phyloP scores from a whole-genome alignment of 2,329 filamentous ascomycete genomes.

The Phyllosticta capitalensis region DNA sequence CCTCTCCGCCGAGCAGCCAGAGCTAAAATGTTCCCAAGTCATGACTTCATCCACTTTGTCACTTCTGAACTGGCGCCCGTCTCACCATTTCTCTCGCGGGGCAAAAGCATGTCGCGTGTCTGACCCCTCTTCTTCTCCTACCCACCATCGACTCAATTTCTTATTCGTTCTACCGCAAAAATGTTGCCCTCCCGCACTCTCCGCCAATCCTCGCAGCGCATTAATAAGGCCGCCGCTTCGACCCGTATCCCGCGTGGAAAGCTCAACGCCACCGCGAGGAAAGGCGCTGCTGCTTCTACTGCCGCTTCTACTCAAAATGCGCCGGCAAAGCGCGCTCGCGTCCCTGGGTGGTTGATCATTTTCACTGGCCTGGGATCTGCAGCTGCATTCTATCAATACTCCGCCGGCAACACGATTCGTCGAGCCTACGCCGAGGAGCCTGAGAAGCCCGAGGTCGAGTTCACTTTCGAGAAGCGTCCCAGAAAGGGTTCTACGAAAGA shows the following conservation, averaged over 20 bases:
- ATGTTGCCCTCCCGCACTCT: slow-evolving; percentile 10
- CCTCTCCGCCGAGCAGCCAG: neutral
- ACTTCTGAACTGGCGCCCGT: neutral
- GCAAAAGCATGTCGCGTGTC: neutral
- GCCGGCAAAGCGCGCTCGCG: neutral
- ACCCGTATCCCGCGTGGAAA: neutral
- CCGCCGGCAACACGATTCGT: slow-evolving; percentile 12
- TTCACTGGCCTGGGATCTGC: slow-evolving; percentile 34
- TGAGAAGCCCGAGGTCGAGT: slow-evolving; percentile 26
- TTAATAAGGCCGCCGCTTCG: slow-evolving; percentile 8
- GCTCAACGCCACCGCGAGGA: neutral
- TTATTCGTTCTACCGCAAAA: neutral
- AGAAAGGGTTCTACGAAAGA: slow-evolving; percentile 50
- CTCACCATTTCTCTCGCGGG: neutral
- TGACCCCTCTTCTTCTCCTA: neutral
- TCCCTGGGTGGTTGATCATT: slow-evolving; percentile 34
- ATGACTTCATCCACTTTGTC: neutral
- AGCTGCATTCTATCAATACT: slow-evolving; percentile 22
- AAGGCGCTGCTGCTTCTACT: neutral
- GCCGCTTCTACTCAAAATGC: neutral
- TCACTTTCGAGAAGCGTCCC: slow-evolving; percentile 57
- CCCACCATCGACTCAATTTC: neutral
- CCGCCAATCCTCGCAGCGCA: slow-evolving; percentile 10
- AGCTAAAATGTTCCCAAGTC: neutral
- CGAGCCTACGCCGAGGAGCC: slow-evolving; percentile 41